A percentile compares a stretch with the other conserved stretches of the same genome.
phyloP scores from a whole-genome alignment of 1,139 yeast species.

The Kodamaea arcana region DNA sequence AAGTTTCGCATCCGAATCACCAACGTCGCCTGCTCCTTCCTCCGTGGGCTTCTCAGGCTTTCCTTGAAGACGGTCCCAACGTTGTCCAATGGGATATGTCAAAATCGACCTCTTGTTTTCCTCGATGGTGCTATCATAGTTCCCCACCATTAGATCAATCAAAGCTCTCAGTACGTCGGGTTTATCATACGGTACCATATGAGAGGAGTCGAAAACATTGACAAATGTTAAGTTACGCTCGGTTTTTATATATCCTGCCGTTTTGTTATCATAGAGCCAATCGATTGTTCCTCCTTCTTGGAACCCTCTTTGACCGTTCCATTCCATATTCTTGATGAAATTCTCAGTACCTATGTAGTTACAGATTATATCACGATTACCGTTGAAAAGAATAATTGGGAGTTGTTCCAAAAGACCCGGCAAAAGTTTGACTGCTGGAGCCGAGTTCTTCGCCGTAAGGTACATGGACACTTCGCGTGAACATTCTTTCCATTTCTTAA shows the following conservation, averaged over 20 bases:
- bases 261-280: slow-evolving; percentile 50
- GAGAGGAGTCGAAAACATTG: slow-evolving; percentile 72
- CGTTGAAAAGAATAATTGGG: slow-evolving; percentile 74
- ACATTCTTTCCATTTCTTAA: slow-evolving; percentile 73
- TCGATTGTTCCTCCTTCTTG: slow-evolving; percentile 32
- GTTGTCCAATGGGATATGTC: slow-evolving; percentile 33
- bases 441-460: slow-evolving; percentile 50
- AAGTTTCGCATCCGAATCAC: slow-evolving; percentile 1
- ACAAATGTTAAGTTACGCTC: slow-evolving; percentile 78
- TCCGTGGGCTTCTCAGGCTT: slow-evolving; percentile 1
- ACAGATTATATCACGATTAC: slow-evolving; percentile 86
- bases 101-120: slow-evolving; percentile 16
- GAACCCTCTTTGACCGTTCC: slow-evolving; percentile 69
- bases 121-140: slow-evolving; percentile 21
- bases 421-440: slow-evolving; percentile 61
- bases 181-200: slow-evolving; percentile 91
- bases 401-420: slow-evolving; percentile 60
- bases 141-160: slow-evolving; percentile 46
- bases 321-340: slow-evolving; percentile 55
- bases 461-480: slow-evolving; percentile 49
- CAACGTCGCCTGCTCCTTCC: slow-evolving; percentile 1
- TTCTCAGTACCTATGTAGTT: slow-evolving; percentile 73
- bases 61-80: slow-evolving; percentile 8
- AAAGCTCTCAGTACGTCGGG: slow-evolving; percentile 70
- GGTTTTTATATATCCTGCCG: slow-evolving; percentile 48